Evolutionary conservation across 2,329 filamentous ascomycete species (phyloP).

Genomic region (Phaeosphaeriaceae sp.): DNA sequence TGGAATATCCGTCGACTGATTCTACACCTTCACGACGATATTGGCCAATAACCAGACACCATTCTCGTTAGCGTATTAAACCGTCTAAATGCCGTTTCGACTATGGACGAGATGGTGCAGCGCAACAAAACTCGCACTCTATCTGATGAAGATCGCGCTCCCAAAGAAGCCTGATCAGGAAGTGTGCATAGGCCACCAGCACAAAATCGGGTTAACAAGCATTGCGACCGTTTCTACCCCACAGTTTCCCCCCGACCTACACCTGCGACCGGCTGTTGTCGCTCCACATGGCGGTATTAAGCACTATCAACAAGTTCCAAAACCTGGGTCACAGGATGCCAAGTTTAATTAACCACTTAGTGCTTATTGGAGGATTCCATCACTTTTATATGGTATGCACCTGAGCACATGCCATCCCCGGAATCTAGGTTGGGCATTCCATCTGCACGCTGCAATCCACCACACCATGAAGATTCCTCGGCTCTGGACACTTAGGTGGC

Average conservation of each 20-base stretch:
- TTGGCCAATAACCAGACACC: too few relatives aligned
- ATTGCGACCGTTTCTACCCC: slow-evolving; percentile 16
- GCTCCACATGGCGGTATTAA: slow-evolving; percentile 29
- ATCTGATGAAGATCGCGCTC: neutral
- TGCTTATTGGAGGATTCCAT: slow-evolving; percentile 20
- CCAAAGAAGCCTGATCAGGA: neutral
- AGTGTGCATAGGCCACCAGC: slow-evolving; percentile 5
- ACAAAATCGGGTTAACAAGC: slow-evolving; percentile 1
- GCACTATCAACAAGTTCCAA: slow-evolving; percentile 33
- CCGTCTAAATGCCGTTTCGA: neutral
- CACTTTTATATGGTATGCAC: slow-evolving; percentile 28
- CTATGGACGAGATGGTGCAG: neutral
- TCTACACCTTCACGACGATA: too few relatives aligned
- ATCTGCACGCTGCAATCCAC: slow-evolving; percentile 11
- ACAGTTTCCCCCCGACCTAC: slow-evolving; percentile 11
- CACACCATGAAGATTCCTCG: slow-evolving; percentile 9
- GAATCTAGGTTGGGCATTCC: slow-evolving; percentile 18
- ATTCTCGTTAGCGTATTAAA: too few relatives aligned
- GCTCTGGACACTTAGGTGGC: slow-evolving; percentile 1
- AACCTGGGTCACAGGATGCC: slow-evolving; percentile 22
- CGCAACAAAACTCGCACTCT: neutral
- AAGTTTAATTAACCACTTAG: slow-evolving; percentile 18
- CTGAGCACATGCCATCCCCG: slow-evolving; percentile 16
- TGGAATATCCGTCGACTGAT: too few relatives aligned
- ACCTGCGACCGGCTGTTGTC: slow-evolving; percentile 25